Evolutionary conservation across 352 stramenopile species (phyloP).

Genomic region (Globisporangium okanoganense): DNA sequence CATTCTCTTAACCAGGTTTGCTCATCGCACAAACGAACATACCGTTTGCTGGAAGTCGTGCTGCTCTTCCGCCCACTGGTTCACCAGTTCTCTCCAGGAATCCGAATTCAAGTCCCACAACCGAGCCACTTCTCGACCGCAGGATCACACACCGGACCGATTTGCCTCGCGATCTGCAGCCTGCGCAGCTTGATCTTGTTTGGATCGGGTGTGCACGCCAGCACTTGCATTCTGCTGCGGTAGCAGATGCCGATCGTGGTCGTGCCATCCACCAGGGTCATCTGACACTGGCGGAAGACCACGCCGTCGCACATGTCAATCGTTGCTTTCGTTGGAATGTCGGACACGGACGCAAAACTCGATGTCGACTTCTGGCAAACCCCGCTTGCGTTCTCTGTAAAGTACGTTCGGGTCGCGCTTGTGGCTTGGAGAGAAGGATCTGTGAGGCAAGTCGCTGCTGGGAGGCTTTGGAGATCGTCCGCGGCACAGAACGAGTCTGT

Average conservation of each 20-base stretch:
- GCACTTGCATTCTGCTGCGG: slow-evolving; percentile 29
- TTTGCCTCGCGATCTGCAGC: slow-evolving; percentile 6
- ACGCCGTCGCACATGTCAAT: slow-evolving; percentile 28
- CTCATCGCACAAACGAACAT: too few relatives aligned
- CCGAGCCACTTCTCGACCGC: slow-evolving; percentile 8
- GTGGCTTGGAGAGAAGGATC: slow-evolving; percentile 5
- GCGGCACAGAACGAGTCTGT: slow-evolving; percentile 20
- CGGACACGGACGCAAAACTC: slow-evolving; percentile 5
- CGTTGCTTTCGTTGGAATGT: slow-evolving; percentile 17
- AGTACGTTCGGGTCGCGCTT: slow-evolving; percentile 4
- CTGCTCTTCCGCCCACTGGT: too few relatives aligned
- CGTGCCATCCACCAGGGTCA: not conserved
- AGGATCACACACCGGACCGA: not conserved
- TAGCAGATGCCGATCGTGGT: slow-evolving; percentile 27
- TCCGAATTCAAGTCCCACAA: too few relatives aligned
- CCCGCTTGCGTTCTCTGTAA: slow-evolving; percentile 6
- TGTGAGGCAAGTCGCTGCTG: slow-evolving; percentile 16
- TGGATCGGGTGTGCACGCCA: slow-evolving; percentile 26
- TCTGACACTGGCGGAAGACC: slow-evolving; percentile 21
- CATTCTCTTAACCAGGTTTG: too few relatives aligned
- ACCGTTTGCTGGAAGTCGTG: too few relatives aligned
- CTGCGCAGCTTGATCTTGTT: slow-evolving; percentile 24
- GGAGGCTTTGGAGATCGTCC: not conserved
- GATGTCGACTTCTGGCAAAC: slow-evolving; percentile 17
- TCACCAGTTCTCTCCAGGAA: too few relatives aligned